Evolutionary conservation across 1,284 basidiomycete species (phyloP), one percentile per base, ranked within the genome.

Genomic region (Rhizoctonia solani): DNA sequence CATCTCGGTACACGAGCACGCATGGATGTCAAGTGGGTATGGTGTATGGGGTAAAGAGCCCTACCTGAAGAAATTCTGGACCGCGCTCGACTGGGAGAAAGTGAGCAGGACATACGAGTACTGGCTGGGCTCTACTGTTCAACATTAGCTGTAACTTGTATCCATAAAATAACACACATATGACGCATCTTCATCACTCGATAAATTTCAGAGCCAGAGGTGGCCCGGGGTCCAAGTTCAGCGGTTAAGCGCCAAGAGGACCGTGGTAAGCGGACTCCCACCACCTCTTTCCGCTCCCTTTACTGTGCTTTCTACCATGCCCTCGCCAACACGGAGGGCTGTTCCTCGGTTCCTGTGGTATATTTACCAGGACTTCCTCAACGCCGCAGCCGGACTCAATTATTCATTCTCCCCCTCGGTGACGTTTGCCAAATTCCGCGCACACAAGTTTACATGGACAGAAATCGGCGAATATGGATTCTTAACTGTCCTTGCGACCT

Each of bases 31-130:
- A 59, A 88, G 90, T 54, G 89, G 89, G 69, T 95, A 93, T 74
- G 96, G 96, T 11, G 87, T 99, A 16, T 96, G 93, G 92, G 94
- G 93, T 44, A 94, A 93, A 79, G 92, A 94, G 75, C 83, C 86
- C 75, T 99, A 96, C 82, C 79, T 97, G 73, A 86, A 84, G 74
- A 85, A 90, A 74, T 98, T 97, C 81, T 98, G 94, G 91, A 83
- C 83, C 39, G 89, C 88, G 54, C 77, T 99, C 69, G 84, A 99
- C 78, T 99, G 96, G 96, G 76, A 80, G 59, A 86, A 85, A 75
- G 85, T 92, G 68, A 72, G 56, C 30, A n/a, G 13, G 39, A 61
- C 32, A 1, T 39, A 42, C 21, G 37, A 63, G 3, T 32, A 29
- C 23, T 63, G 59, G 59, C 25, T 13, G 29, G 32, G 30, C n/a